Conservation (phyloP, 192 early-diverging fungal species). For the Jimgerdemannia lactiflua region DNA sequence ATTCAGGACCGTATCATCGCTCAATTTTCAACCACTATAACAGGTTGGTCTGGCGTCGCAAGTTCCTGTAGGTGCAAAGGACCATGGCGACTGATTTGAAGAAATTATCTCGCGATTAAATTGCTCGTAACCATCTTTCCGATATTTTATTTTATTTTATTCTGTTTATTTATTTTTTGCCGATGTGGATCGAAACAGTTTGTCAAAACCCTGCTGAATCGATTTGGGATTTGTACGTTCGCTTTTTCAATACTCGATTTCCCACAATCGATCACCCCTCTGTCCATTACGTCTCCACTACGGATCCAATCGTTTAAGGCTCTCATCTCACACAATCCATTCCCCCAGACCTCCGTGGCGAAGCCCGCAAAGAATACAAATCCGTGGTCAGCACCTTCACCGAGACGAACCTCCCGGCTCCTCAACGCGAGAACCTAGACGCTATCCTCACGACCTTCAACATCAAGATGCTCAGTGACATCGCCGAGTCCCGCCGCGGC, state of each 20-base stretch:
- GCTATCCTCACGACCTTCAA: conserved; percentile 52
- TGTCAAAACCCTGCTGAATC: conserved; percentile 55
- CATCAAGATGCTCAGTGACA: conserved; percentile 46
- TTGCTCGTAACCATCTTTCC: no score
- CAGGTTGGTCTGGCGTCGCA: neutral
- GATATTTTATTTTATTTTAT: no score
- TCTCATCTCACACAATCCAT: neutral
- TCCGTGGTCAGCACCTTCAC: conserved; percentile 47
- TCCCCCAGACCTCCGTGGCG: conserved; percentile 29
- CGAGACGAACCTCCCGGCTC: conserved; percentile 43
- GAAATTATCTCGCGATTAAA: no score
- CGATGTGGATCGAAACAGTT: conserved; percentile 30
- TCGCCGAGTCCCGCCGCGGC: conserved; percentile 35
- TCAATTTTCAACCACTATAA: neutral
- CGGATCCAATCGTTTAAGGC: no score
- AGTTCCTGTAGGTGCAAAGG: neutral
- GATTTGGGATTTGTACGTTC: conserved; percentile 46
- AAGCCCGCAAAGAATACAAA: conserved; percentile 62
- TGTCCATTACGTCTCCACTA: neutral
- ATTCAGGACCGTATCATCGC: no score
- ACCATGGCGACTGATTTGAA: no score
- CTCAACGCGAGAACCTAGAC: conserved; percentile 55
- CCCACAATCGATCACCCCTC: no score
- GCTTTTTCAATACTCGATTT: neutral
- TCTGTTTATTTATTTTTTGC: no score